A percentile compares a stretch with the other conserved stretches of the same genome.
phyloP scores from a whole-genome alignment of 139 green algal genomes.

The Eudorina sp. region DNA sequence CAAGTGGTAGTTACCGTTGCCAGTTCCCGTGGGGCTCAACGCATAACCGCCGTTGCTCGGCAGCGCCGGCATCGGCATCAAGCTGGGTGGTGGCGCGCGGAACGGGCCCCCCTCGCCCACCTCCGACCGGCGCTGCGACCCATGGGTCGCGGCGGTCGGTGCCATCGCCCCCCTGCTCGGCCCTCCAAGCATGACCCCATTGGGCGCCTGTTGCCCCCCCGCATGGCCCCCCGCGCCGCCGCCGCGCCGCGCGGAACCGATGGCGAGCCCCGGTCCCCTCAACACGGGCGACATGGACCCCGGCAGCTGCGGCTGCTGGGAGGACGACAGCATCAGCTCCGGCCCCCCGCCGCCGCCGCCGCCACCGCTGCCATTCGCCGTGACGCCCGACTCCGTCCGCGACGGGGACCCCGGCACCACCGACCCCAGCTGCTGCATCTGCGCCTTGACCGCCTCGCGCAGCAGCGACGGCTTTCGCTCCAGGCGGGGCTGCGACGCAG shows the following conservation, averaged over 20 bases:
- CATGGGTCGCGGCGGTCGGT: not conserved
- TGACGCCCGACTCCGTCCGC: not conserved
- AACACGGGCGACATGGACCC: too few relatives aligned
- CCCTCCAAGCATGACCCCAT: too few relatives aligned
- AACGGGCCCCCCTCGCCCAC: not conserved
- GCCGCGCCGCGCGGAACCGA: too few relatives aligned
- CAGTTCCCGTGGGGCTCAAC: not conserved
- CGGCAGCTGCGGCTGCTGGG: too few relatives aligned
- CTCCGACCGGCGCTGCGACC: not conserved
- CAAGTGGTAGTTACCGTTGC: not conserved
- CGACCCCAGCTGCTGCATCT: not conserved
- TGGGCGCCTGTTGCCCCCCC: too few relatives aligned
- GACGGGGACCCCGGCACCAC: too few relatives aligned
- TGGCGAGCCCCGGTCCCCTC: too few relatives aligned
- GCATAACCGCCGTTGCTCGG: not conserved
- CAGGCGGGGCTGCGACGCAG: not conserved
- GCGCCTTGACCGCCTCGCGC: conserved; percentile 22
- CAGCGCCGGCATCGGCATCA: not conserved
- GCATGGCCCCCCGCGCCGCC: too few relatives aligned
- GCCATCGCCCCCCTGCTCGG: not conserved
- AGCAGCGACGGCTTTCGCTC: conserved; percentile 35
- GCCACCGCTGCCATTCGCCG: not conserved
- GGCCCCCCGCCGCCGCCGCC: not conserved
- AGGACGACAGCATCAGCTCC: too few relatives aligned
- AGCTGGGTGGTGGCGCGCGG: not conserved